These are phyloP conservation scores for Entoloma clypeatum DNA, from an alignment of 1,284 basidiomycete species.

Conservation along the genomic window DNA sequence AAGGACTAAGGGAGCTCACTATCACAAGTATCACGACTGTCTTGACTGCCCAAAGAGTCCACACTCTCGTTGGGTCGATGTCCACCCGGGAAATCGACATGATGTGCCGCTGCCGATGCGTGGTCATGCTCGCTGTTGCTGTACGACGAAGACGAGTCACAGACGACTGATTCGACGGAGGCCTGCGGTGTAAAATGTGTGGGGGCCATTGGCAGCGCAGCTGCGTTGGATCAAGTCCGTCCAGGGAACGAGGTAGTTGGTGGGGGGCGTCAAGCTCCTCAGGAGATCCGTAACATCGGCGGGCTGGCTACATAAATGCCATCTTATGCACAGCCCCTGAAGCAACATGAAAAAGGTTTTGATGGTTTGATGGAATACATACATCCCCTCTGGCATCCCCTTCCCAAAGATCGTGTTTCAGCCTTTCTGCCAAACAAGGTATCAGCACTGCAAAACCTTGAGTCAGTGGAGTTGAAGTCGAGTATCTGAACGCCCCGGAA, in stretches of 20 bases:
- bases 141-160: constrained; percentile 16
- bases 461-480: too few species aligned
- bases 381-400: too few species aligned
- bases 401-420: too few species aligned
- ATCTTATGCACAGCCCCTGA: constrained; percentile 15
- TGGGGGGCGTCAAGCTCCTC: constrained; percentile 25
- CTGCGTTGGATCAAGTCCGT: constrained; percentile 24
- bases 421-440: too few species aligned
- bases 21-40: constrained; percentile 13
- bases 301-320: constrained; percentile 14
- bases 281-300: constrained; percentile 15
- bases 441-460: too few species aligned
- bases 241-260: constrained; percentile 19
- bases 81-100: constrained; percentile 22
- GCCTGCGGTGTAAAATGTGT: constrained; percentile 24
- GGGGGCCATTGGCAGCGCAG: constrained; percentile 27
- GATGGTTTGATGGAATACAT: too few species aligned
- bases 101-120: constrained; percentile 18
- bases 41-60: constrained; percentile 18
- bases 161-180: constrained; percentile 27
- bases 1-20: constrained; percentile 4
- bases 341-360: constrained; percentile 13
- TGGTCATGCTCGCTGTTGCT: constrained; percentile 13
- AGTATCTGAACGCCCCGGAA: too few species aligned
- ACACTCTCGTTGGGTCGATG: constrained; percentile 21